Percentiles rank a stretch among this genome's conserved stretches.
Evolutionary conservation across 1,139 yeast genomes (phyloP).

Genomic region (Geotrichum reessii): DNA sequence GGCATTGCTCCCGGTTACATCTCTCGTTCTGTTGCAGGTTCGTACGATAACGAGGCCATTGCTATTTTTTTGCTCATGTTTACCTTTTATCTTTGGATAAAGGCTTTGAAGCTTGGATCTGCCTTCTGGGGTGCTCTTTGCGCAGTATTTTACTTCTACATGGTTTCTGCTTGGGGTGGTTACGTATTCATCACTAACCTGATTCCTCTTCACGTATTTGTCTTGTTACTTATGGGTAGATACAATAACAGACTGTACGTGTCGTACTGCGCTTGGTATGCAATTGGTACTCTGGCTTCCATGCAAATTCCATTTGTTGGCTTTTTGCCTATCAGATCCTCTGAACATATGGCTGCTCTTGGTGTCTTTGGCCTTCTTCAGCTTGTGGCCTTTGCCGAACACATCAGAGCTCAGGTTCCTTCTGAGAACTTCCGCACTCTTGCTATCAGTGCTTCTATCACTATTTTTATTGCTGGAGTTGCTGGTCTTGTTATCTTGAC

Average conservation of each 20-base stretch:
- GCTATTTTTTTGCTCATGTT: constrained; percentile 95
- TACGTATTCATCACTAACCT: constrained; percentile 96
- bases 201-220: constrained; percentile 93
- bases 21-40: constrained; percentile 96
- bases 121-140: constrained; percentile 78
- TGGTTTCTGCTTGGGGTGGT: constrained; percentile 99
- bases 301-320: constrained; percentile 99
- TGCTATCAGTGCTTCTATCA: constrained; percentile 53
- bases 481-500: constrained; percentile 74
- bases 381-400: constrained; percentile 81
- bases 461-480: constrained; percentile 58
- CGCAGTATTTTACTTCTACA: constrained; percentile 88
- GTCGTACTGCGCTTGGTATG: constrained; percentile 94
- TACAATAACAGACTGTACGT: constrained; percentile 77
- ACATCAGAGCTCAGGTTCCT: constrained; percentile 68
- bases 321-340: constrained; percentile 90
- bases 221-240: constrained; percentile 89
- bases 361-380: constrained; percentile 96
- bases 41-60: constrained; percentile 98
- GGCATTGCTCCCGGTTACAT: constrained; percentile 99
- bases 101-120: constrained; percentile 85
- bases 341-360: constrained; percentile 97
- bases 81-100: constrained; percentile 93
- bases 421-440: constrained; percentile 70
- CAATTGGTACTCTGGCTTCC: constrained; percentile 91